Evolutionary conservation across 179 eudicot genomes (phyloP).

Genomic region (Dionaea muscipula): DNA sequence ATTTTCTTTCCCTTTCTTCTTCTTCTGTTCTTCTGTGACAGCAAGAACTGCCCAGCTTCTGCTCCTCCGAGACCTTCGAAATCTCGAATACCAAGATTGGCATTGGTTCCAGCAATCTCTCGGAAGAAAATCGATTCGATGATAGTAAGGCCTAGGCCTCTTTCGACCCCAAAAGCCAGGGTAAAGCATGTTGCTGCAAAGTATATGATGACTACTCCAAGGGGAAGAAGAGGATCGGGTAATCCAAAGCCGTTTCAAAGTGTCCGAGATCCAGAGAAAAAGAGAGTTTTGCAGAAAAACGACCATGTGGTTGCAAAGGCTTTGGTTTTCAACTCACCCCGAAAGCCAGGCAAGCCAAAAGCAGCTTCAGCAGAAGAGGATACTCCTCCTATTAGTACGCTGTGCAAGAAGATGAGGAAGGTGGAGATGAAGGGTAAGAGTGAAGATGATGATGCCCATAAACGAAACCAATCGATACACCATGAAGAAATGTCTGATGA

Average conservation of each 20-base stretch:
- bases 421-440: slow-evolving; percentile 30
- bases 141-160: slow-evolving; percentile 23
- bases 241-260: slow-evolving; percentile 46
- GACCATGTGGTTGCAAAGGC: slow-evolving; percentile 42
- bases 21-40: slow-evolving; percentile 22
- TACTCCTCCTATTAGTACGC: slow-evolving; percentile 46
- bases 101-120: slow-evolving; percentile 46
- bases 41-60: slow-evolving; percentile 55
- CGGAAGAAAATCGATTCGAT: slow-evolving; percentile 24
- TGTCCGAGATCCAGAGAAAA: slow-evolving; percentile 42
- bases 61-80: slow-evolving; percentile 83
- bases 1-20: not conserved
- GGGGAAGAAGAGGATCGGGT: slow-evolving; percentile 35
- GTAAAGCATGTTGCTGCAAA: slow-evolving; percentile 75
- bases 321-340: slow-evolving; percentile 56
- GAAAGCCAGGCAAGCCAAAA: slow-evolving; percentile 36
- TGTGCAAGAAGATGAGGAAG: slow-evolving; percentile 62
- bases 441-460: slow-evolving; percentile 15
- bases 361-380: slow-evolving; percentile 26
- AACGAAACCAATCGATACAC: slow-evolving; percentile 5
- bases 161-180: slow-evolving; percentile 43
- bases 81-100: slow-evolving; percentile 50
- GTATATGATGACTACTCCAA: slow-evolving; percentile 82
- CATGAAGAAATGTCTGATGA: slow-evolving; percentile 15
- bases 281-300: slow-evolving; percentile 21